Evolutionary conservation across 331 rosid species (phyloP).

Genomic region (Rhamnella rubrinervis): DNA sequence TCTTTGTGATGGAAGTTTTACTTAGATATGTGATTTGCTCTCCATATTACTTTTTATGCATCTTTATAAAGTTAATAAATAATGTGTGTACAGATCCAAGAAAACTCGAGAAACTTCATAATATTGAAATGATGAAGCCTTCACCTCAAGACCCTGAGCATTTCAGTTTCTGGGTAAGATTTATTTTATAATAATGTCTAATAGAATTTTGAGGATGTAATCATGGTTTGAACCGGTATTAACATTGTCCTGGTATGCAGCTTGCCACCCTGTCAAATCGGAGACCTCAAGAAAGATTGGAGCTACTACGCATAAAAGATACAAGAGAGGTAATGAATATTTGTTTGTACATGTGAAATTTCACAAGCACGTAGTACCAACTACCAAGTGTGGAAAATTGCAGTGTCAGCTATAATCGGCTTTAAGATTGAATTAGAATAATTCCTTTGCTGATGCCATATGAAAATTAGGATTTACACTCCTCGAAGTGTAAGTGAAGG

Average conservation of each 20-base stretch:
- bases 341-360: not conserved
- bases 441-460: not conserved
- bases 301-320: slow-evolving; percentile 68
- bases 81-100: slow-evolving; percentile 63
- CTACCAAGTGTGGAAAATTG: not conserved
- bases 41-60: not conserved
- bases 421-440: no score
- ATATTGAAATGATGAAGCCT: slow-evolving; percentile 81
- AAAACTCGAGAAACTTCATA: slow-evolving; percentile 66
- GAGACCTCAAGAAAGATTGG: slow-evolving; percentile 83
- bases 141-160: slow-evolving; percentile 72
- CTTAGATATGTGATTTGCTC: not conserved
- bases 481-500: not conserved
- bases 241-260: slow-evolving; percentile 45
- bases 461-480: not conserved
- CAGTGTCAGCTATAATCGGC: not conserved
- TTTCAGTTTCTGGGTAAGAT: slow-evolving; percentile 89
- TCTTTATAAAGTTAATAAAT: slow-evolving; percentile 10
- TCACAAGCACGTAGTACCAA: not conserved
- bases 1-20: not conserved
- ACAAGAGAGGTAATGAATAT: slow-evolving; percentile 66
- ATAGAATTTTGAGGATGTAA: not conserved
- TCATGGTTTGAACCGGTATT: slow-evolving; percentile 20
- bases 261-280: slow-evolving; percentile 71
- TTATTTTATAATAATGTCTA: not conserved